Conservation (phyloP, 495 filamentous ascomycete species). For the Hypoxylon fuscum region DNA sequence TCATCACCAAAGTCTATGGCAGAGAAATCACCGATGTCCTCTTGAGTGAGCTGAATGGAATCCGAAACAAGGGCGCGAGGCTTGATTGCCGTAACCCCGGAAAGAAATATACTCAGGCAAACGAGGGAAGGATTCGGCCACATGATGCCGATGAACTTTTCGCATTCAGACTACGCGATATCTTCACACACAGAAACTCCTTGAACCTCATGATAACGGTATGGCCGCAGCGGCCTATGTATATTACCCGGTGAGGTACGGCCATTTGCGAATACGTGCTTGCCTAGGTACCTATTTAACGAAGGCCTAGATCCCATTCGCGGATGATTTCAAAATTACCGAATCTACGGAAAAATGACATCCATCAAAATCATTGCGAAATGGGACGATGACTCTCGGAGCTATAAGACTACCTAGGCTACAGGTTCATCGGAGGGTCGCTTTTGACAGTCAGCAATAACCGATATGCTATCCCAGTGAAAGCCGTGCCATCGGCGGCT, state of each 20-base stretch:
- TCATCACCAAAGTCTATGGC: constrained; percentile 49
- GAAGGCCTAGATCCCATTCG: constrained; percentile 4
- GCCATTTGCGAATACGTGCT: not conserved
- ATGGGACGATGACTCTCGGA: constrained; percentile 10
- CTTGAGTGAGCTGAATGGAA: constrained; percentile 40
- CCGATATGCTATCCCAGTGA: not conserved
- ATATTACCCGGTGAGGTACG: constrained; percentile 12
- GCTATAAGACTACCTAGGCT: constrained; percentile 1
- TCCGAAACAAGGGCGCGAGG: constrained; percentile 39
- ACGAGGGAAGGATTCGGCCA: constrained; percentile 74
- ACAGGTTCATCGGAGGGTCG: constrained; percentile 5
- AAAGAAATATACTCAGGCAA: constrained; percentile 44
- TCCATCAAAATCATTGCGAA: not conserved
- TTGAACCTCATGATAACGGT: not conserved
- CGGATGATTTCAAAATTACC: constrained; percentile 6
- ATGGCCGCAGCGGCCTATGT: constrained; percentile 23
- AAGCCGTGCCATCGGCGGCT: constrained; percentile 4
- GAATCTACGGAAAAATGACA: not conserved
- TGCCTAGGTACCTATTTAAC: not conserved
- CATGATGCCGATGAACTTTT: constrained; percentile 52
- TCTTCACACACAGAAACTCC: not conserved
- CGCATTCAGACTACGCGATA: not conserved
- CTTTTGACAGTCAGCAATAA: not conserved
- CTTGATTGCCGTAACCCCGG: constrained; percentile 1
- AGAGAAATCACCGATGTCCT: constrained; percentile 43